Conservation (phyloP, 768 basidiomycete genomes). For the Leccinum truebloodii region DNA sequence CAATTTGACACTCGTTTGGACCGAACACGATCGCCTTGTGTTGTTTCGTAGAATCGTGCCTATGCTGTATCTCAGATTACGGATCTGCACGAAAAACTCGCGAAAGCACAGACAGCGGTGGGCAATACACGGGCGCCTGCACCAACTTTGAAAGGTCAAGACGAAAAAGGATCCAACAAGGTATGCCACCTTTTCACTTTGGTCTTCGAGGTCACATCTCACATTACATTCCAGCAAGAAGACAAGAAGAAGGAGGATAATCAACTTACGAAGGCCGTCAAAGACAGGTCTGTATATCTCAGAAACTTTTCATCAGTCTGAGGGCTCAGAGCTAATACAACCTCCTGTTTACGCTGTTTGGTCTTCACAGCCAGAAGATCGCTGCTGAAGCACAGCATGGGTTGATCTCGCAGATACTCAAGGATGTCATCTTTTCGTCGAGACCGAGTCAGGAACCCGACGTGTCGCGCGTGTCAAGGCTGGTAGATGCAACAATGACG, state of each 20-base stretch:
- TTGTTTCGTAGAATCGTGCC: slow-evolving; percentile 73
- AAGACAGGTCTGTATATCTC: slow-evolving; percentile 66
- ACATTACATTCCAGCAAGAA: slow-evolving; percentile 38
- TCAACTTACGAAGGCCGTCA: slow-evolving; percentile 83
- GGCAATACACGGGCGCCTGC: slow-evolving; percentile 56
- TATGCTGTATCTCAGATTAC: slow-evolving; percentile 90
- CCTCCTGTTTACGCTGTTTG: not conserved
- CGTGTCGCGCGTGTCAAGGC: slow-evolving; percentile 27
- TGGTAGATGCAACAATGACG: slow-evolving; percentile 41
- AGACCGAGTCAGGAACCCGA: slow-evolving; percentile 35
- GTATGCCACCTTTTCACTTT: slow-evolving; percentile 28
- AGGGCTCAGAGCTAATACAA: not conserved
- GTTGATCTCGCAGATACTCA: slow-evolving; percentile 89
- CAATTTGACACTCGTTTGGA: not conserved
- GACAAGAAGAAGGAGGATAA: slow-evolving; percentile 89
- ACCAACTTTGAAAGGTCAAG: slow-evolving; percentile 54
- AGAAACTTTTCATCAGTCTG: not conserved
- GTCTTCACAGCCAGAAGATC: slow-evolving; percentile 69
- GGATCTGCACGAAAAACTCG: slow-evolving; percentile 89
- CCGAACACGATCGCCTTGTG: not conserved
- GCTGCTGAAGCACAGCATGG: slow-evolving; percentile 92
- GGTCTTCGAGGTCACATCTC: not conserved
- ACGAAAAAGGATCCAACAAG: slow-evolving; percentile 45
- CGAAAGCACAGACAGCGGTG: slow-evolving; percentile 64
- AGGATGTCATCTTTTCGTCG: slow-evolving; percentile 85